These are phyloP conservation scores for Plasmodium vinckei DNA, from an alignment of 169 alveolate species.

Conservation along the genomic window DNA sequence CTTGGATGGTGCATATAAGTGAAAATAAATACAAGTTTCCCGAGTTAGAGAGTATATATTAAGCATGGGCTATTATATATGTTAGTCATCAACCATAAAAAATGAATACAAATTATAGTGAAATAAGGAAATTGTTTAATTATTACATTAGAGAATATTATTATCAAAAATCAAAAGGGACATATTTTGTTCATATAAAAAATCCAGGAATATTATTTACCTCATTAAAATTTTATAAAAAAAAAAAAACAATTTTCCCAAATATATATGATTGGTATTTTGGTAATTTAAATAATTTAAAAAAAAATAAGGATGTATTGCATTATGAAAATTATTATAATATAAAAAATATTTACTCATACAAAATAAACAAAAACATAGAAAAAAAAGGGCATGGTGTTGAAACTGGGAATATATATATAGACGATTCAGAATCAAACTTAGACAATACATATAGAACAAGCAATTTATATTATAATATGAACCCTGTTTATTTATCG, in stretches of 20 bases:
- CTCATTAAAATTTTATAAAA: slow-evolving; percentile 73
- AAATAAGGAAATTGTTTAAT: slow-evolving; percentile 69
- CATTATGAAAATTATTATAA: slow-evolving; percentile 35
- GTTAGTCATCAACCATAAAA: background rate
- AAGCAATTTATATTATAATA: slow-evolving; percentile 61
- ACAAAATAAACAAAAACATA: slow-evolving; percentile 26
- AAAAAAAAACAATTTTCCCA: slow-evolving; percentile 58
- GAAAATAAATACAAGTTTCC: background rate
- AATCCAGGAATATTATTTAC: slow-evolving; percentile 75
- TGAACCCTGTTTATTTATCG: slow-evolving; percentile 69
- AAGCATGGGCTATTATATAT: background rate
- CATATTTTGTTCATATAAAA: slow-evolving; percentile 65
- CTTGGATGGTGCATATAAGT: background rate
- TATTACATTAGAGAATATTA: slow-evolving; percentile 76
- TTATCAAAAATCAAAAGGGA: slow-evolving; percentile 76
- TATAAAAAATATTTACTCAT: slow-evolving; percentile 65
- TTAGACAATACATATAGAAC: slow-evolving; percentile 53
- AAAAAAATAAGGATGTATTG: slow-evolving; percentile 67
- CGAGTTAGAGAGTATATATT: background rate
- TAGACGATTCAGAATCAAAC: slow-evolving; percentile 33
- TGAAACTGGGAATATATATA: slow-evolving; percentile 51
- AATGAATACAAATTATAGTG: slow-evolving; percentile 56
- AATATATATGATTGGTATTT: slow-evolving; percentile 75
- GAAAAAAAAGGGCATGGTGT: slow-evolving; percentile 13
- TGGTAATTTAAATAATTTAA: slow-evolving; percentile 48